These are phyloP conservation scores for Acacia pycnantha DNA, from an alignment of 331 rosid genomes.

Conservation along the genomic window DNA sequence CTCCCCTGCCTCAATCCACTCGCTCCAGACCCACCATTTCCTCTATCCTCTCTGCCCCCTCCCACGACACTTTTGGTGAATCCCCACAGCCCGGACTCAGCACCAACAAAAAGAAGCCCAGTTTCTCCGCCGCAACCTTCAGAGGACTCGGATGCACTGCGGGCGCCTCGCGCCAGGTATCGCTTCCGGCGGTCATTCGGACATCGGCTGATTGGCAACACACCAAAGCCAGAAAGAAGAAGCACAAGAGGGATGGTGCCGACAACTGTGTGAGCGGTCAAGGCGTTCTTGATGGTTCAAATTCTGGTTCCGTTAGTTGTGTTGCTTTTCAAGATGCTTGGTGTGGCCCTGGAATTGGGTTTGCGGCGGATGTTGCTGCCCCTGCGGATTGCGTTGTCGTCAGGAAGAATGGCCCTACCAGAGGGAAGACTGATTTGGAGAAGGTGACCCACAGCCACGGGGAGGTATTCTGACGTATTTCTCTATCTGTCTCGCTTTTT, in stretches of 20 bases:
- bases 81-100: constrained; percentile 22
- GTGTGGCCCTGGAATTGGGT: constrained; percentile 98
- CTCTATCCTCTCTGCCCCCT: constrained; percentile 71
- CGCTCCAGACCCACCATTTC: constrained; percentile 83
- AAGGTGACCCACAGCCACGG: constrained; percentile 61
- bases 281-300: constrained; percentile 45
- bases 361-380: constrained; percentile 69
- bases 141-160: constrained; percentile 86
- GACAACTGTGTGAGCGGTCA: constrained; percentile 17
- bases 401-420: constrained; percentile 54
- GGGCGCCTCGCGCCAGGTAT: constrained; percentile 75
- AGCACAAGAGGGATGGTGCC: constrained; percentile 34
- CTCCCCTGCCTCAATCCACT: constrained; percentile 61
- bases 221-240: constrained; percentile 59
- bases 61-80: constrained; percentile 45
- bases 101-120: constrained; percentile 58
- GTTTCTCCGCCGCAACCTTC: constrained; percentile 61
- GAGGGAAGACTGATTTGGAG: constrained; percentile 77
- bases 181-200: constrained; percentile 87
- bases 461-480: constrained; percentile 46
- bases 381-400: constrained; percentile 83
- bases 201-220: constrained; percentile 88
- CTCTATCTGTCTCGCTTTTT: background rate
- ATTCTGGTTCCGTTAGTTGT: constrained; percentile 42
- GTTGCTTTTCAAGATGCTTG: constrained; percentile 89